Base-by-base conservation (phyloP, 2,329 filamentous ascomycete genomes). In the Hymenoscyphus scutula region DNA sequence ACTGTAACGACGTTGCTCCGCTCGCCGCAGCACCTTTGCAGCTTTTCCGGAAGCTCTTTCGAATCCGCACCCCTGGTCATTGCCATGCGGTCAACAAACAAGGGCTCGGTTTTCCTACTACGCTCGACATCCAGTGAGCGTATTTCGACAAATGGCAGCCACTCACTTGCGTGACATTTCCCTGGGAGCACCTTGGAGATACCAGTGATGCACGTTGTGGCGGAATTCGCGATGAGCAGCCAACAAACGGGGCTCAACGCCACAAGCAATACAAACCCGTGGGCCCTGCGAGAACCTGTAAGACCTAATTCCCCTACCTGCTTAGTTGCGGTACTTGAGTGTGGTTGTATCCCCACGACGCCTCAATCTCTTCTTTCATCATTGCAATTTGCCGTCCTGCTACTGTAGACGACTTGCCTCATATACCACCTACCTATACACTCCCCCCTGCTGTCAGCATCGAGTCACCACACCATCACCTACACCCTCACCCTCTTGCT, bases 111-210 rank as follows among this genome's bases (percentile, higher is more conserved):
- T 51, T 25, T 23, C 45, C 45, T 51, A 13, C 45, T 51, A 51
- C 45, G 45, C 45, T 51, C 45, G 58, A 30, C 53, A 38, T 56
- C 55, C 54, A 59, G 51, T 37, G 34, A 55, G 25, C 59, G 62
- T 58, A 59, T 57, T 38, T 63, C 66, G 69, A 68, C 64, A 62
- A 70, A 62, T 69, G 67, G 67, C 67, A 64, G 62, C 63, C 66
- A 67, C 56, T 61, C 63, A 54, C 58, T 11, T 53, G 32, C 53
- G 64, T 56, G 19, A 25, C 45, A 51, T 51, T 19, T 19, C n/a
- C 45, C 45, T 51, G 45, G 45, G 45, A 51, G 45, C 19, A 51
- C 54, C 32, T 56, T 37, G 48, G 41, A 60, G 54, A 38, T 53
- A 58, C 41, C 41, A 48, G 41, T 48, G 41, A 48, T 48, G 32